A percentile compares a stretch with the other conserved stretches of the same genome.
Conservation (phyloP, 495 filamentous ascomycete genomes). For the Penicillium dipodomyicola region DNA sequence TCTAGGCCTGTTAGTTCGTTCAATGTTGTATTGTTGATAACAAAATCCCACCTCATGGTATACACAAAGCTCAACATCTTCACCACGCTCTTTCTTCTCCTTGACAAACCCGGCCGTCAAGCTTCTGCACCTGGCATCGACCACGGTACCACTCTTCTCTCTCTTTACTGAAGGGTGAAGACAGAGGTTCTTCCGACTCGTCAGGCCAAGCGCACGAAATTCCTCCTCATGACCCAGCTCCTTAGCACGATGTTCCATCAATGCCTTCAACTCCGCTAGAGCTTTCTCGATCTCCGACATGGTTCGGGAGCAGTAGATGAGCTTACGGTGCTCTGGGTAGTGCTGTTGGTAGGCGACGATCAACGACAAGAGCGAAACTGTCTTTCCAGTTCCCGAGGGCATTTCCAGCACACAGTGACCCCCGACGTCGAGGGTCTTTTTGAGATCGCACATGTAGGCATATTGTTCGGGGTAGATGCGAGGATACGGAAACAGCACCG, state of each 20-base stretch:
- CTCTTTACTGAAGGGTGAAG: conserved; percentile 92
- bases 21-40: neutral
- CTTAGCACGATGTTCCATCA: conserved; percentile 91
- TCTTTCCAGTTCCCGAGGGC: conserved; percentile 99
- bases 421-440: conserved; percentile 88
- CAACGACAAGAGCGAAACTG: conserved; percentile 87
- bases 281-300: conserved; percentile 75
- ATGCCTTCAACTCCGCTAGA: conserved; percentile 79
- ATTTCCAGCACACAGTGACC: conserved; percentile 99
- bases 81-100: conserved; percentile 91
- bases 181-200: conserved; percentile 96
- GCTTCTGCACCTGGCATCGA: conserved; percentile 92
- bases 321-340: conserved; percentile 84
- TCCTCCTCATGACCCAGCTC: conserved; percentile 87
- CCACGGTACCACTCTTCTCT: conserved; percentile 90
- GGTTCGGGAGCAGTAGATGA: conserved; percentile 97
- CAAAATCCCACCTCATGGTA: conserved; percentile 76
- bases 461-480: conserved; percentile 98
- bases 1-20: conserved; percentile 50
- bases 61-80: conserved; percentile 88
- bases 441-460: conserved; percentile 99
- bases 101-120: conserved; percentile 95
- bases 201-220: conserved; percentile 86
- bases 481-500: conserved; percentile 95
- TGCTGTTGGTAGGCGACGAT: conserved; percentile 96